These are phyloP conservation scores for Trypanosoma congolense DNA, from an alignment of 208 protist genomes.

Conservation along the genomic window DNA sequence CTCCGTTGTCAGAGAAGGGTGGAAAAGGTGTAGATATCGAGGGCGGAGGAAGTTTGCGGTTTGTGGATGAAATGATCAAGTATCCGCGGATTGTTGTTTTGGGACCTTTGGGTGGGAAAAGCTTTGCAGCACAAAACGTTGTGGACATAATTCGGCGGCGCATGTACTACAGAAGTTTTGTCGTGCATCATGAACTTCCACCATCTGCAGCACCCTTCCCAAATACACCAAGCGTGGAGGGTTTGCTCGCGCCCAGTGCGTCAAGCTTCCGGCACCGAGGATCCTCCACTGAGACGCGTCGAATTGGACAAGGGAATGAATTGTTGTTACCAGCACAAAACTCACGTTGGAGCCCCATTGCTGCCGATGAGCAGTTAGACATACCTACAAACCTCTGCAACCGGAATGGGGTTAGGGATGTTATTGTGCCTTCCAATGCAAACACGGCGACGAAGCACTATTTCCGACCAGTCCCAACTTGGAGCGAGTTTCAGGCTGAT, in stretches of 20 bases:
- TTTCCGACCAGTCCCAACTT: slow-evolving; percentile 44
- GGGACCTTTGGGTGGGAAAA: slow-evolving; percentile 31
- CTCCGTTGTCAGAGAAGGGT: background rate
- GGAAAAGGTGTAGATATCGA: no score
- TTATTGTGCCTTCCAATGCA: slow-evolving; percentile 16
- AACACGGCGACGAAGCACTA: slow-evolving; percentile 4
- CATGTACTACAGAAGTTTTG: slow-evolving; percentile 52
- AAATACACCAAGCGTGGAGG: background rate
- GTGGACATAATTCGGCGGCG: slow-evolving; percentile 30
- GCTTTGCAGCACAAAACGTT: slow-evolving; percentile 29
- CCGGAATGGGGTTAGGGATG: slow-evolving; percentile 28
- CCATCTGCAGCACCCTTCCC: background rate
- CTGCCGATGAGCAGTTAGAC: background rate
- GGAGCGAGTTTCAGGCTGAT: slow-evolving; percentile 61
- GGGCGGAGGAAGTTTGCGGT: background rate
- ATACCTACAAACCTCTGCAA: slow-evolving; percentile 17
- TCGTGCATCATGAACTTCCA: slow-evolving; percentile 16
- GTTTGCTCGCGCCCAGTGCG: background rate
- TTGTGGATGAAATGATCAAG: slow-evolving; percentile 26
- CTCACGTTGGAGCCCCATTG: slow-evolving; percentile 1
- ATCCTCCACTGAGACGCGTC: no score
- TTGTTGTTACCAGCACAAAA: no score
- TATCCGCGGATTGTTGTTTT: slow-evolving; percentile 76
- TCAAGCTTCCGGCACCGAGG: no score
- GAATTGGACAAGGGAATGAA: no score